phyloP scores from a whole-genome alignment of 169 alveolate genomes.

The Plasmodium cynomolgi region DNA sequence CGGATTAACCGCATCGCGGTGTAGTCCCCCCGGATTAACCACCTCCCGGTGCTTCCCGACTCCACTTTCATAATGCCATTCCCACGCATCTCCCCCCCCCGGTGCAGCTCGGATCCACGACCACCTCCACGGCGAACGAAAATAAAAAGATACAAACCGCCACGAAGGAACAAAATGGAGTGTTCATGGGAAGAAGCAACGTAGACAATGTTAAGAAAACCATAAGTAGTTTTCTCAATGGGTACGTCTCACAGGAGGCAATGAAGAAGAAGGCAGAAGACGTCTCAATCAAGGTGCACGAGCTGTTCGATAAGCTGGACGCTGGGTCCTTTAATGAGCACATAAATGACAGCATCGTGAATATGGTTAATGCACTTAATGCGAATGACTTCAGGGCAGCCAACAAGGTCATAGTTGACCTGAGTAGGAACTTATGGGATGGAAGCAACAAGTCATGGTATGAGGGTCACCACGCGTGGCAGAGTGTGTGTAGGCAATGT shows the following conservation, averaged over 20 bases:
- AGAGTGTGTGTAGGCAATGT: not conserved
- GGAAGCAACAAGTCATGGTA: constrained; percentile 86
- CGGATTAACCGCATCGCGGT: no score
- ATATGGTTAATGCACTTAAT: constrained; percentile 81
- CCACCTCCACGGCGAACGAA: constrained; percentile 80
- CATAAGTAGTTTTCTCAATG: constrained; percentile 60
- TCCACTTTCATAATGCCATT: not conserved
- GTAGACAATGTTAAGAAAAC: constrained; percentile 76
- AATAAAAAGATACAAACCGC: constrained; percentile 81
- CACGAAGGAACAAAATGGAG: constrained; percentile 78
- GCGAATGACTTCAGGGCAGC: constrained; percentile 85
- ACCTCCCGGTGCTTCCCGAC: not conserved
- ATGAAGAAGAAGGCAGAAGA: constrained; percentile 81
- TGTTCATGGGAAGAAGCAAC: constrained; percentile 75
- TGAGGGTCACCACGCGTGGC: not conserved
- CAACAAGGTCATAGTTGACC: constrained; percentile 81
- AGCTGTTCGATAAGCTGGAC: constrained; percentile 80
- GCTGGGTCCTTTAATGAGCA: constrained; percentile 83
- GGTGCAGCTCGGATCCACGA: constrained; percentile 77
- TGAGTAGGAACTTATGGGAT: constrained; percentile 88
- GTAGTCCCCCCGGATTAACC: not conserved
- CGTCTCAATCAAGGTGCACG: constrained; percentile 78
- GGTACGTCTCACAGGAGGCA: constrained; percentile 55
- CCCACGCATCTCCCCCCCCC: not conserved
- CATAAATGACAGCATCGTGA: constrained; percentile 81